A percentile compares a stretch with the other conserved stretches of the same genome.
Conservation (phyloP, 2,329 filamentous ascomycete genomes). For the Exutisphaerella laricina region DNA sequence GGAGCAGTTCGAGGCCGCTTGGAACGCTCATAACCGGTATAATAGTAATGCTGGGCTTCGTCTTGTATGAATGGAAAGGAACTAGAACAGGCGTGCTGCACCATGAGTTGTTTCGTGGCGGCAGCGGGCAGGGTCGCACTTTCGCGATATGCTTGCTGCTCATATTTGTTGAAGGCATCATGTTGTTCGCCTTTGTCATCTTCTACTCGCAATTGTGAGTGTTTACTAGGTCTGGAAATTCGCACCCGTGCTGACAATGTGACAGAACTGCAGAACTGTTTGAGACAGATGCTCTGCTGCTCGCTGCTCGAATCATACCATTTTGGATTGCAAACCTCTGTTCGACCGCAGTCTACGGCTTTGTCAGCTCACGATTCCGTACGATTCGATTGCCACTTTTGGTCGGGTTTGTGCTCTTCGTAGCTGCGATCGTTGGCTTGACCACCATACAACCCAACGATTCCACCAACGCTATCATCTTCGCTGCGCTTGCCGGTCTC, state of each 20-base stretch:
- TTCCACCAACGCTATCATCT: slow-evolving; percentile 13
- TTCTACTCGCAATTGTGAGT: slow-evolving; percentile 19
- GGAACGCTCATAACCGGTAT: slow-evolving; percentile 31
- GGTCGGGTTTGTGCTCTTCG: slow-evolving; percentile 16
- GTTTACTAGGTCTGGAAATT: too few relatives aligned
- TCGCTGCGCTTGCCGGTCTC: slow-evolving; percentile 15
- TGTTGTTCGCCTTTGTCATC: slow-evolving; percentile 15
- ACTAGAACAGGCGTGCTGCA: slow-evolving; percentile 17
- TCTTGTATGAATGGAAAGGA: slow-evolving; percentile 19
- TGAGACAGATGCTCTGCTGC: slow-evolving; percentile 7
- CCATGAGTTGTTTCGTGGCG: slow-evolving; percentile 17
- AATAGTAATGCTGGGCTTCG: slow-evolving; percentile 31
- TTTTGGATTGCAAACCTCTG: slow-evolving; percentile 15
- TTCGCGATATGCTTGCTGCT: slow-evolving; percentile 13
- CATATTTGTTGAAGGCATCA: slow-evolving; percentile 19
- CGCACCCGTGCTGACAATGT: not conserved
- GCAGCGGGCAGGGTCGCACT: slow-evolving; percentile 6
- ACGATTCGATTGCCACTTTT: slow-evolving; percentile 13
- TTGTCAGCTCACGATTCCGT: slow-evolving; percentile 10
- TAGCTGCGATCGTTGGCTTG: slow-evolving; percentile 13
- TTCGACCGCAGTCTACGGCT: slow-evolving; percentile 10
- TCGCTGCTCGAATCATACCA: slow-evolving; percentile 8
- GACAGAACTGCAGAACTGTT: slow-evolving; percentile 9
- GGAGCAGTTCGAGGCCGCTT: slow-evolving; percentile 31
- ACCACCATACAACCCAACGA: slow-evolving; percentile 18